Evolutionary conservation across 2,329 filamentous ascomycete species (phyloP).

Genomic region (Colletotrichum eleusines): DNA sequence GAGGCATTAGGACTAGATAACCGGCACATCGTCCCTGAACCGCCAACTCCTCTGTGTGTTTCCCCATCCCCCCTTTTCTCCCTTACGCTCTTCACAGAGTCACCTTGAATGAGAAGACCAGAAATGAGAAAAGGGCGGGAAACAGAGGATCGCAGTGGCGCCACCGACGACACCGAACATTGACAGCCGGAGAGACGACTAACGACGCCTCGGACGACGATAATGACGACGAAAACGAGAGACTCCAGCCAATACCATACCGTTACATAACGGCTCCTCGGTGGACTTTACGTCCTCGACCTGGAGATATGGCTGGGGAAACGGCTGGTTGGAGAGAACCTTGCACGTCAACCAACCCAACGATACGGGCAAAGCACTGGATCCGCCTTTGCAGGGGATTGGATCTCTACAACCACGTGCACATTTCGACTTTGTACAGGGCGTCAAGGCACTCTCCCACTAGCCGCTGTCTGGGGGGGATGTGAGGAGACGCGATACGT

Average conservation of each 20-base stretch:
- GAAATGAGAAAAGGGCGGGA: neutral
- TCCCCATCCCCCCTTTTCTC: neutral
- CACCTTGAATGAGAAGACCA: neutral
- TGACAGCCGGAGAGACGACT: neutral
- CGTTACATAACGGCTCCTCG: neutral
- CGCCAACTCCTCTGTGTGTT: neutral
- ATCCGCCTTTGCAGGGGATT: neutral
- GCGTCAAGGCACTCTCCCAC: neutral
- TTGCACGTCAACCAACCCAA: neutral
- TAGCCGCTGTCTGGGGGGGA: neutral
- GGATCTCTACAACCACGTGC: neutral
- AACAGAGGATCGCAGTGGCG: neutral
- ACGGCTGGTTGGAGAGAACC: neutral
- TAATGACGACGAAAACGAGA: neutral
- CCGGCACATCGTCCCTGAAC: conserved; percentile 33
- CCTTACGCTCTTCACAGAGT: neutral
- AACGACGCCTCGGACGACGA: neutral
- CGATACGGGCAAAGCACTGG: neutral
- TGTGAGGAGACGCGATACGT: neutral
- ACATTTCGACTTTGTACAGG: neutral
- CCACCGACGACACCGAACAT: neutral
- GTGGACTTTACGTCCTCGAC: neutral
- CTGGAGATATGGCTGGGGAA: neutral
- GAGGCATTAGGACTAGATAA: conserved; percentile 38
- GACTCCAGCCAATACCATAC: neutral